Percentiles rank a stretch among this genome's conserved stretches.
phyloP scores from a whole-genome alignment of 1,284 basidiomycete species.

The Trametes pubescens region DNA sequence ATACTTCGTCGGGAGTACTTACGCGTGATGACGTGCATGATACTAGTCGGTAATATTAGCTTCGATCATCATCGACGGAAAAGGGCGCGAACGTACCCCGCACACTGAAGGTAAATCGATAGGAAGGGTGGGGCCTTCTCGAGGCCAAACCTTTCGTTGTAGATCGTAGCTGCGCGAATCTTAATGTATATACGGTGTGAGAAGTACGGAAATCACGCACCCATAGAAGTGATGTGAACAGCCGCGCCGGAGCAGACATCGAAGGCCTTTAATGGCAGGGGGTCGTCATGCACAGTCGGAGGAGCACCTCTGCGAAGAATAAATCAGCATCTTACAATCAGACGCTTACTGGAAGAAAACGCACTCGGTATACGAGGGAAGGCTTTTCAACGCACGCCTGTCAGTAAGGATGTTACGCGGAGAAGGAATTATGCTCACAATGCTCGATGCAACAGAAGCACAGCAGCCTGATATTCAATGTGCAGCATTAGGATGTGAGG shows the following conservation, averaged over 20 bases:
- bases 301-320: neutral
- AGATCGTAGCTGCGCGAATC: conserved; percentile 56
- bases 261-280: conserved; percentile 64
- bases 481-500: conserved; percentile 78
- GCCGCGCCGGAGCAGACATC: conserved; percentile 82
- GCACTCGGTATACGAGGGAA: conserved; percentile 74
- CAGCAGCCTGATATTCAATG: conserved; percentile 80
- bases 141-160: conserved; percentile 68
- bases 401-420: neutral
- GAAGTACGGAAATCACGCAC: conserved; percentile 46
- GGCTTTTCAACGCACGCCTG: conserved; percentile 47
- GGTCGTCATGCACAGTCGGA: conserved; percentile 18
- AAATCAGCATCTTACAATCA: neutral
- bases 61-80: conserved; percentile 18
- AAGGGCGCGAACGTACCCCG: conserved; percentile 61
- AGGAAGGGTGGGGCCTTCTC: conserved; percentile 73
- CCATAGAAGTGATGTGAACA: conserved; percentile 73
- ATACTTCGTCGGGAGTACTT: conserved; percentile 16
- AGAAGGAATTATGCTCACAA: conserved; percentile 62
- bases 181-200: neutral
- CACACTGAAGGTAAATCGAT: conserved; percentile 77
- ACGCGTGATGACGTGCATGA: conserved; percentile 87
- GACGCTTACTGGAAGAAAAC: conserved; percentile 10
- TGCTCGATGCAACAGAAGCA: conserved; percentile 81
- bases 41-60: conserved; percentile 50